A percentile compares a stretch with the other conserved stretches of the same genome.
Evolutionary conservation across 148 eudicot species (phyloP).

Genomic region (Rhododendron vialii): DNA sequence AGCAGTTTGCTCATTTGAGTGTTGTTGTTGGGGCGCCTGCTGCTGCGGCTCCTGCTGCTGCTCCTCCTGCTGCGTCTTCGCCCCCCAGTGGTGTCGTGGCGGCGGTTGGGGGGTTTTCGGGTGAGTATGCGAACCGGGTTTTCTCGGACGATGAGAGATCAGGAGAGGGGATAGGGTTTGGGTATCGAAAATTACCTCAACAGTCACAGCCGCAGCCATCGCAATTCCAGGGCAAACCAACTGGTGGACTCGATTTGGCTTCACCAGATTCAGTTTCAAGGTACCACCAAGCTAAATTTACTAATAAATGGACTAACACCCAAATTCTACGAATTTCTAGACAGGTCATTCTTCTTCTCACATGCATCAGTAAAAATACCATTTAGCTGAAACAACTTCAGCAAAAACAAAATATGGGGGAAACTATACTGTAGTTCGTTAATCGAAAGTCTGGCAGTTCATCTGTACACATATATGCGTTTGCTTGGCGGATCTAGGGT

Average conservation of each 20-base stretch:
- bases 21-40: not conserved
- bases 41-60: not conserved
- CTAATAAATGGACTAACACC: not conserved
- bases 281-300: conserved; percentile 22
- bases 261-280: conserved; percentile 90
- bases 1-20: conserved; percentile 21
- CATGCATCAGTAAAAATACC: too few species aligned
- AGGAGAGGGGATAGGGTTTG: conserved; percentile 11
- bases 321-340: not conserved
- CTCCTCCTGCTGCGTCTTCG: conserved; percentile 2
- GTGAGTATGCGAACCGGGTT: conserved; percentile 10
- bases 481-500: not conserved
- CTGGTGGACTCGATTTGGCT: conserved; percentile 41
- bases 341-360: not conserved
- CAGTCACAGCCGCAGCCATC: conserved; percentile 9
- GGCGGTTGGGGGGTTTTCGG: not conserved
- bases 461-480: not conserved
- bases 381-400: not conserved
- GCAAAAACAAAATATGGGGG: not conserved
- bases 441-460: not conserved
- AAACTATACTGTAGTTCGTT: not conserved
- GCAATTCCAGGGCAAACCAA: conserved; percentile 15
- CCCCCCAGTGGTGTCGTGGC: not conserved
- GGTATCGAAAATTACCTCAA: conserved; percentile 7
- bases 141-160: conserved; percentile 20